These are phyloP conservation scores for Solanum virginianum DNA, from an alignment of 257 asterid genomes.

Conservation along the genomic window DNA sequence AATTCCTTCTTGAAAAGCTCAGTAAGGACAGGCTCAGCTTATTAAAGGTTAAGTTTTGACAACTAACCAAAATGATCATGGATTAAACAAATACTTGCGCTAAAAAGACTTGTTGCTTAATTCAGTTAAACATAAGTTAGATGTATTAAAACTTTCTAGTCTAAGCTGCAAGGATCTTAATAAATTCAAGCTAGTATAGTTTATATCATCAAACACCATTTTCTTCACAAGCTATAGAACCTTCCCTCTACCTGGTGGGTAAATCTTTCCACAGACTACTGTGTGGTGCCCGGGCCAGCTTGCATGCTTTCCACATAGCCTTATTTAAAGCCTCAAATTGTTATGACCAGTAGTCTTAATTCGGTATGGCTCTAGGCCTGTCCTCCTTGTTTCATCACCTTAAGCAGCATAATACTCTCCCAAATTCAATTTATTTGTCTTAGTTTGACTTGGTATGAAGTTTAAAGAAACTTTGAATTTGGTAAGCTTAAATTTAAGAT, in stretches of 20 bases:
- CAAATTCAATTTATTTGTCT: neutral
- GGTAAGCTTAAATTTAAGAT: neutral
- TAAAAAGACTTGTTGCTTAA: neutral
- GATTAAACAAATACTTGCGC: neutral
- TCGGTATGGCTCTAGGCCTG: neutral
- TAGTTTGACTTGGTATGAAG: neutral
- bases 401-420: neutral
- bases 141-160: no score
- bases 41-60: neutral
- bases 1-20: neutral
- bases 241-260: neutral
- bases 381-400: neutral
- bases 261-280: neutral
- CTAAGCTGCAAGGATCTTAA: neutral
- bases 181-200: neutral
- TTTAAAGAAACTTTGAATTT: neutral
- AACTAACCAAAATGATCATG: neutral
- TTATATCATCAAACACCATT: slow-evolving; percentile 3
- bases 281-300: neutral
- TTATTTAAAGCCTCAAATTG: neutral
- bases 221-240: neutral
- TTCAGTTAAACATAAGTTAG: neutral
- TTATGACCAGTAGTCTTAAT: neutral
- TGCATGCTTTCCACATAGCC: neutral
- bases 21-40: neutral